Evolutionary conservation across 192 early-diverging fungal species (phyloP).

Genomic region (Neocallimastix lanati): DNA sequence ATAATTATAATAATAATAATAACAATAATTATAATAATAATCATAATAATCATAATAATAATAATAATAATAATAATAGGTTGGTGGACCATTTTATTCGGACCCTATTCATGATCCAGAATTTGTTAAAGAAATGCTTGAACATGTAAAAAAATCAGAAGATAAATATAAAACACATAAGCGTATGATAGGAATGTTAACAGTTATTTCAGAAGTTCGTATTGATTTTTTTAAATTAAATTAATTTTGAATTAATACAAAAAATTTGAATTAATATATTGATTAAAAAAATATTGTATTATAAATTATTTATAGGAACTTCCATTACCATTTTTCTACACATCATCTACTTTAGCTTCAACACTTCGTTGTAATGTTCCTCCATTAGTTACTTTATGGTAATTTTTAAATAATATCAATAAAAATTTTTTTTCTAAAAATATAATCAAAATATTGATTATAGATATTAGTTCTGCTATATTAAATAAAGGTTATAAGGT

Average conservation of each 20-base stretch:
- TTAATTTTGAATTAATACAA: no score
- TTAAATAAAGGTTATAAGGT: slow-evolving; percentile 80
- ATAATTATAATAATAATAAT: slow-evolving; percentile 2
- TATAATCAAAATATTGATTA: not conserved
- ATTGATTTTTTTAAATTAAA: slow-evolving; percentile 1
- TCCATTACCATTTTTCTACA: slow-evolving; percentile 64
- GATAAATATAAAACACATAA: slow-evolving; percentile 56
- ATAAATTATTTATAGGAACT: not conserved
- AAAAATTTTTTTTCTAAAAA: no score
- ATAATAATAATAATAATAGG: slow-evolving; percentile 13
- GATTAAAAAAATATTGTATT: not conserved
- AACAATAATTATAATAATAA: slow-evolving; percentile 7
- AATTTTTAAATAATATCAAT: no score
- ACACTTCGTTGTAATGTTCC: slow-evolving; percentile 58
- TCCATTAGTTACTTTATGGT: slow-evolving; percentile 44
- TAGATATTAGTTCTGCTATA: slow-evolving; percentile 54
- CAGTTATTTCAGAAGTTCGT: slow-evolving; percentile 61
- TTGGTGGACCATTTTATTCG: slow-evolving; percentile 87
- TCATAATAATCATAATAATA: slow-evolving; percentile 4
- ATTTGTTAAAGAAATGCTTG: slow-evolving; percentile 69
- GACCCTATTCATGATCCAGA: slow-evolving; percentile 61
- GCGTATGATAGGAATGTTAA: slow-evolving; percentile 91
- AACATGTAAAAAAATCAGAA: slow-evolving; percentile 36
- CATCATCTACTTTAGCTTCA: slow-evolving; percentile 40
- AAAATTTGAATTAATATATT: no score